These are phyloP conservation scores for Vitis hybrid DNA, from an alignment of 177 flowering plant genomes.

Conservation along the genomic window DNA sequence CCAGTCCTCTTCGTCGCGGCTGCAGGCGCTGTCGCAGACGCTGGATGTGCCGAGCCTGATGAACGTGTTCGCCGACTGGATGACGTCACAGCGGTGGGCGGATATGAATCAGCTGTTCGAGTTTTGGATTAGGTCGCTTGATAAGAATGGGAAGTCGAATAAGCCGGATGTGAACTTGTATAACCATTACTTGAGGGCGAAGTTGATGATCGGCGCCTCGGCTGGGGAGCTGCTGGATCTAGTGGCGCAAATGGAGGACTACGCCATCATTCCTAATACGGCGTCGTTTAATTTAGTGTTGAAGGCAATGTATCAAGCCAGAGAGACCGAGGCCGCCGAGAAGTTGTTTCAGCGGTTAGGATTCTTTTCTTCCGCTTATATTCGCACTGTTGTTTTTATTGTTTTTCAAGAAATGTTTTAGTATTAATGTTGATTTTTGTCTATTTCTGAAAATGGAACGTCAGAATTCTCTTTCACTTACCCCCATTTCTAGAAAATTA, in stretches of 20 bases:
- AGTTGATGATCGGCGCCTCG: constrained; percentile 57
- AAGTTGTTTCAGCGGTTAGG: constrained; percentile 55
- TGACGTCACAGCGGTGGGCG: constrained; percentile 64
- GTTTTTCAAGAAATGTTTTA: not conserved
- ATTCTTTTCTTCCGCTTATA: too few species aligned
- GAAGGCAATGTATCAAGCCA: constrained; percentile 63
- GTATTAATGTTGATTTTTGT: too few species aligned
- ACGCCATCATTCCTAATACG: constrained; percentile 35
- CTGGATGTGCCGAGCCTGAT: constrained; percentile 45
- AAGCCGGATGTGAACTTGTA: constrained; percentile 71
- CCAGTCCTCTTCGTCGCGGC: constrained; percentile 19
- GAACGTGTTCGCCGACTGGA: constrained; percentile 77
- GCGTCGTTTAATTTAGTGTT: constrained; percentile 82
- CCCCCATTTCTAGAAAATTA: too few species aligned
- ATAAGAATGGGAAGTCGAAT: constrained; percentile 75
- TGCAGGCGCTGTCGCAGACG: constrained; percentile 42
- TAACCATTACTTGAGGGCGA: constrained; percentile 80
- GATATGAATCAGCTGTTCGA: constrained; percentile 80
- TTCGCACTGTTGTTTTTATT: too few species aligned
- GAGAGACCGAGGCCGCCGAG: constrained; percentile 64
- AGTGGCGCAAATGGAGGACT: too few species aligned
- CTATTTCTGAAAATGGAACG: too few species aligned
- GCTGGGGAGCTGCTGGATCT: constrained; percentile 32
- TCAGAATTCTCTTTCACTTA: too few species aligned
- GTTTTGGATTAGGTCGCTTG: constrained; percentile 70